These are phyloP conservation scores for Microstroma glucosiphilum DNA, from an alignment of 1,284 basidiomycete species.

Conservation along the genomic window DNA sequence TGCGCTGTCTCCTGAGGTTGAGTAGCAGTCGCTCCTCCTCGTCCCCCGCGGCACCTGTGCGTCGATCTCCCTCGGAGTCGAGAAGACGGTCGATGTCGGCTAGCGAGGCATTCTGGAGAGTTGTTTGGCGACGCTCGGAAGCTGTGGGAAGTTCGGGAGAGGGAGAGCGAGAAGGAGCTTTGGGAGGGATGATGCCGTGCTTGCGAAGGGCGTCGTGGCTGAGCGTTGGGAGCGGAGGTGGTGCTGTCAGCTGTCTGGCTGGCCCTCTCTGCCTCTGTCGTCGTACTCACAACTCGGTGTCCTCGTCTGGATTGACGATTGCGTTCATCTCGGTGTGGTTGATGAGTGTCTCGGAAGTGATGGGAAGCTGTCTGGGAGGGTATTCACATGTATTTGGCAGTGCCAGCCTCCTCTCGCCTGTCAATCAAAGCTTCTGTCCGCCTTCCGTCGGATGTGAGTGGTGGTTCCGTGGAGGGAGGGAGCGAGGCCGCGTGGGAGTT, in stretches of 20 bases:
- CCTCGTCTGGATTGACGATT: slow-evolving; percentile 8
- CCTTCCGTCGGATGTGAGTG: too few relatives aligned
- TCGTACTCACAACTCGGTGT: slow-evolving; percentile 10
- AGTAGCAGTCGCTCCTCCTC: slow-evolving; percentile 72
- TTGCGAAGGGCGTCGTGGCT: slow-evolving; percentile 47
- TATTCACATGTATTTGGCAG: background rate
- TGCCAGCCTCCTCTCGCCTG: background rate
- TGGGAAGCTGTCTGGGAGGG: too few relatives aligned
- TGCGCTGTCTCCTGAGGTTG: slow-evolving; percentile 62
- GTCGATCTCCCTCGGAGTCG: slow-evolving; percentile 19
- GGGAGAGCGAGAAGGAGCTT: slow-evolving; percentile 43
- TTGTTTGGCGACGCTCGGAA: slow-evolving; percentile 21
- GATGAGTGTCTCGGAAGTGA: too few relatives aligned
- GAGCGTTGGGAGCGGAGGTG: background rate
- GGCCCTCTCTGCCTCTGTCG: too few relatives aligned
- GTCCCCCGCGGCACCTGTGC: slow-evolving; percentile 53
- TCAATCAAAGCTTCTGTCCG: background rate
- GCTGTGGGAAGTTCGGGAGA: slow-evolving; percentile 40
- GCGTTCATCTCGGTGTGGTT: slow-evolving; percentile 9
- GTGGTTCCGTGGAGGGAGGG: too few relatives aligned
- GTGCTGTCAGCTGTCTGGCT: background rate
- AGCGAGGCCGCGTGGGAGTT: too few relatives aligned
- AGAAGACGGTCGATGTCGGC: slow-evolving; percentile 34
- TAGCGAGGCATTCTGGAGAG: slow-evolving; percentile 34
- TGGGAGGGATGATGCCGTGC: slow-evolving; percentile 46